Conservation (phyloP, 805 yeast species). For the Pachysolen tannophilus region DNA sequence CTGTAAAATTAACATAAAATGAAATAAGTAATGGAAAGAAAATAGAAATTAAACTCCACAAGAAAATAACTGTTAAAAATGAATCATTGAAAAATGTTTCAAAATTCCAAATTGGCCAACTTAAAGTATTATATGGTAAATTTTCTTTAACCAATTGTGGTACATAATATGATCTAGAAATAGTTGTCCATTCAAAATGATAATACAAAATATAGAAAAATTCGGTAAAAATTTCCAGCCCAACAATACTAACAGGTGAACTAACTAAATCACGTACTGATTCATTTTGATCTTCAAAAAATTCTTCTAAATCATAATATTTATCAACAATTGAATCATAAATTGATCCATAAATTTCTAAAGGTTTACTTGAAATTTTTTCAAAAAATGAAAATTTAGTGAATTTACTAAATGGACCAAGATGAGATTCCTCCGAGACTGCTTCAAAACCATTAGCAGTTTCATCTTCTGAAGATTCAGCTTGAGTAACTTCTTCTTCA, state of each 20-base stretch:
- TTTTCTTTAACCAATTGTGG: constrained; percentile 17
- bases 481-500: no score
- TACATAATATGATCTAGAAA: constrained; percentile 10
- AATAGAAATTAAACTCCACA: constrained; percentile 35
- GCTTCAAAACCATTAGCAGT: no score
- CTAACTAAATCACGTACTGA: constrained; percentile 5
- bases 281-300: constrained; percentile 4
- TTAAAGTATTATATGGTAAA: constrained; percentile 15
- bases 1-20: constrained; percentile 45
- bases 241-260: constrained; percentile 3
- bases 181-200: constrained; percentile 3
- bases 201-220: constrained; percentile 3
- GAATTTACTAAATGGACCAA: no score
- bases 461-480: neutral
- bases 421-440: no score
- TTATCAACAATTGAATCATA: no score
- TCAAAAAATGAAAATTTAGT: no score
- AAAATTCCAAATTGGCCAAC: constrained; percentile 27
- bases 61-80: constrained; percentile 23
- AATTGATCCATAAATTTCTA: no score
- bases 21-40: constrained; percentile 34
- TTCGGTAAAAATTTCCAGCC: neutral
- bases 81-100: constrained; percentile 23
- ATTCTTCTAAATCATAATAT: no score
- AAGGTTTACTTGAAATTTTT: no score